phyloP scores from a whole-genome alignment of 768 basidiomycete species.

The Tephrocybe sp. region DNA sequence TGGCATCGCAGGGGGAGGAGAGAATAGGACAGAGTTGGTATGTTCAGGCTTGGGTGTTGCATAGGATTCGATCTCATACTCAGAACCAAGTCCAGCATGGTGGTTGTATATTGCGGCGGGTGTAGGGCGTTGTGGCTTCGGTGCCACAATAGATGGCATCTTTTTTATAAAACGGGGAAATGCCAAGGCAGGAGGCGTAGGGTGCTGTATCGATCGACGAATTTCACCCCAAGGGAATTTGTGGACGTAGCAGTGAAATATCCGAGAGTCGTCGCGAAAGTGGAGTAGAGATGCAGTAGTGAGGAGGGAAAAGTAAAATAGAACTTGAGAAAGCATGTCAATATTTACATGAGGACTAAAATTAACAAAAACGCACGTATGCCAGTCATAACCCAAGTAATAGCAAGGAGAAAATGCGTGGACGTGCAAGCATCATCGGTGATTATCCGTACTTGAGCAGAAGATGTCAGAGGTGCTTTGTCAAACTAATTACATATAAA shows the following conservation, averaged over 20 bases:
- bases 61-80: conserved; percentile 52
- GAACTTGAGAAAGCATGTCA: conserved; percentile 37
- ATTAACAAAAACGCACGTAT: conserved; percentile 33
- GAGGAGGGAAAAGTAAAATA: conserved; percentile 56
- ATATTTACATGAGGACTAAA: background rate
- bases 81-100: conserved; percentile 37
- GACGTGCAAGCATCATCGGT: conserved; percentile 46
- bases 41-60: conserved; percentile 25
- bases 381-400: conserved; percentile 38
- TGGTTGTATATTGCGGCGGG: conserved; percentile 36
- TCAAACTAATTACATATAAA: background rate
- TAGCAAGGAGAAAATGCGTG: conserved; percentile 53
- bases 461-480: background rate
- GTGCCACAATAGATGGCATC: conserved; percentile 42
- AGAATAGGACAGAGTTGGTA: conserved; percentile 19
- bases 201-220: conserved; percentile 16
- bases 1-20: conserved; percentile 14
- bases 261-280: conserved; percentile 40
- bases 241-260: conserved; percentile 55
- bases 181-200: conserved; percentile 21
- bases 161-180: conserved; percentile 36
- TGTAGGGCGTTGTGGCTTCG: conserved; percentile 39
- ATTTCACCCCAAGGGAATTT: conserved; percentile 39
- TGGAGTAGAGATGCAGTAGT: conserved; percentile 43
- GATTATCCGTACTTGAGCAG: conserved; percentile 2